These are phyloP conservation scores for Ceratonia siliqua DNA, from an alignment of 306 rosid species.

Conservation along the genomic window DNA sequence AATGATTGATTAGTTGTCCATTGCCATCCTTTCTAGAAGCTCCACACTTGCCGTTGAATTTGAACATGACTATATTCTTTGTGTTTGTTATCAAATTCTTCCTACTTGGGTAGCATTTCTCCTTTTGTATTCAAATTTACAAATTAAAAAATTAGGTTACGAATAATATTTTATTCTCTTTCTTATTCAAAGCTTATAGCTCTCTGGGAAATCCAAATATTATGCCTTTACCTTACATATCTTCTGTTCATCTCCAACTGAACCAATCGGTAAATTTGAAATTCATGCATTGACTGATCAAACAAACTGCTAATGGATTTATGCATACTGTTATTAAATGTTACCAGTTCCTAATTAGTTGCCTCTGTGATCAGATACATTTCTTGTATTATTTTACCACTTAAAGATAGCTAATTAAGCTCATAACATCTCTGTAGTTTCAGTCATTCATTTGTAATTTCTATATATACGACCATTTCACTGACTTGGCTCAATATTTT, in stretches of 20 bases:
- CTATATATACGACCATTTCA: slow-evolving; percentile 3
- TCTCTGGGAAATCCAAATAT: background rate
- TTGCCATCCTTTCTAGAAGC: background rate
- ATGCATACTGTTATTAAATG: background rate
- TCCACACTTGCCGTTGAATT: background rate
- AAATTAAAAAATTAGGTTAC: too few species aligned
- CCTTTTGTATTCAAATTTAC: background rate
- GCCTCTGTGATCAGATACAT: background rate
- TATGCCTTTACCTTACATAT: background rate
- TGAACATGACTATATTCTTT: background rate
- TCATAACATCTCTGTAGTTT: background rate
- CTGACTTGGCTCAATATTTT: background rate
- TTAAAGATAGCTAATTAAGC: background rate
- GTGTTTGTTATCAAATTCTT: background rate
- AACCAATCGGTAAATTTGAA: background rate
- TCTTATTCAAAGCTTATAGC: too few species aligned
- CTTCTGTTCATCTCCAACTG: background rate
- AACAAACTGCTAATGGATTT: background rate
- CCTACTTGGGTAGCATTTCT: background rate
- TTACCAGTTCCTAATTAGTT: background rate
- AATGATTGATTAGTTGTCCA: slow-evolving; percentile 5
- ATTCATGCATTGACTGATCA: background rate
- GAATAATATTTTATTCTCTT: too few species aligned
- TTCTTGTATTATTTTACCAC: background rate
- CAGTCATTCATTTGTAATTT: background rate